Percentiles rank a stretch among this genome's conserved stretches.
These are phyloP conservation scores for Stentor roeselii DNA, from an alignment of 73 alveolate genomes.

Conservation along the genomic window DNA sequence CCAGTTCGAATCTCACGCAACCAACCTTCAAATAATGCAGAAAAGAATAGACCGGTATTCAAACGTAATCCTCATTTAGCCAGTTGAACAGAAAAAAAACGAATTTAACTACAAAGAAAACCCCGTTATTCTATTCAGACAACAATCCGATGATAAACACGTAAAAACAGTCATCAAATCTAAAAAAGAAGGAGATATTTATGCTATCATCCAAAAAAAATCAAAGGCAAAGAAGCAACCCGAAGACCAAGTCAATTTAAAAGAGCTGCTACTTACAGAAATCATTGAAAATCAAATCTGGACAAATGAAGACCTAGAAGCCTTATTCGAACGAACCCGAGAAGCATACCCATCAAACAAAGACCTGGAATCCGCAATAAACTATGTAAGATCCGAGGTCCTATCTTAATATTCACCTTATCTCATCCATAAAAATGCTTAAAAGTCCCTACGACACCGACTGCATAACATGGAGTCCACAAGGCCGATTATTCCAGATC, in stretches of 20 bases:
- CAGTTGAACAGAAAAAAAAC: not conserved
- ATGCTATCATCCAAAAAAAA: not conserved
- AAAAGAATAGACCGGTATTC: not conserved
- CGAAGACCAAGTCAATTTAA: not conserved
- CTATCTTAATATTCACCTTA: no score
- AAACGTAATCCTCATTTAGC: not conserved
- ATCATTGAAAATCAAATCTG: not conserved
- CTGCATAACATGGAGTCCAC: conserved; percentile 96
- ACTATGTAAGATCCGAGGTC: no score
- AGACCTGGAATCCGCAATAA: no score
- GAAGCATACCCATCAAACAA: no score
- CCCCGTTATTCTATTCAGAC: conserved; percentile 7
- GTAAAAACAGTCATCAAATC: not conserved
- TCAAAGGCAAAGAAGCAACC: not conserved
- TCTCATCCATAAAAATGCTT: conserved; percentile 74
- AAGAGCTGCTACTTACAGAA: not conserved
- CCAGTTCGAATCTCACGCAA: not conserved
- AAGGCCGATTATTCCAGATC: conserved; percentile 92
- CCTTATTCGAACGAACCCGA: not conserved
- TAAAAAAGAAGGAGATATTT: not conserved
- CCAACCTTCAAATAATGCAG: not conserved
- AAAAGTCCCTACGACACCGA: conserved; percentile 88
- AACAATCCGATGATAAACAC: not conserved
- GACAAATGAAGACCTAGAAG: conserved; percentile 16
- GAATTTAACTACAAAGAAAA: not conserved